A percentile compares a stretch with the other conserved stretches of the same genome.
These are phyloP conservation scores for Rauvolfia tetraphylla DNA, from an alignment of 257 asterid species.

Conservation along the genomic window DNA sequence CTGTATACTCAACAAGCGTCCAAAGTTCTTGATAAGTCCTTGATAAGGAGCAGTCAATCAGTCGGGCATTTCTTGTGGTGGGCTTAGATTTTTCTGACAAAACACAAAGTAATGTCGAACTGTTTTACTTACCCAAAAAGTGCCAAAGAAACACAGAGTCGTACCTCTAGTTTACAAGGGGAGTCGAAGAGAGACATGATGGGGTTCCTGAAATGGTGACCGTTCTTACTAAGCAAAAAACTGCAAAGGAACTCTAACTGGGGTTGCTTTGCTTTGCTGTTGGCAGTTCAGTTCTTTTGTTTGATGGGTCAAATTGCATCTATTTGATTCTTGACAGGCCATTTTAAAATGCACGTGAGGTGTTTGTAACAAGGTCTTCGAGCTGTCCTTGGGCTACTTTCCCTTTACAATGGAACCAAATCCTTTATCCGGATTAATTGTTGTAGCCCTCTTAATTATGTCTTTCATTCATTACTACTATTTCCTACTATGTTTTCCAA, in stretches of 20 bases:
- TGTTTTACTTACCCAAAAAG: neutral
- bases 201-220: neutral
- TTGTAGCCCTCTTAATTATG: neutral
- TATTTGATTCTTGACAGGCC: slow-evolving; percentile 12
- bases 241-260: neutral
- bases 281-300: slow-evolving; percentile 9
- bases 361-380: slow-evolving; percentile 3
- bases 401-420: neutral
- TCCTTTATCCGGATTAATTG: neutral
- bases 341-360: slow-evolving; percentile 20
- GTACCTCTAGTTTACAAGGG: neutral
- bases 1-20: no score
- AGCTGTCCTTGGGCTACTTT: slow-evolving; percentile 1
- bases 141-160: neutral
- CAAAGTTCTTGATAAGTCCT: no score
- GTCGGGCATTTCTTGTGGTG: neutral
- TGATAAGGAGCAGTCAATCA: neutral
- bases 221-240: neutral
- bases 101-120: neutral
- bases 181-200: neutral
- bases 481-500: neutral
- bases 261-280: neutral
- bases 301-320: slow-evolving; percentile 18
- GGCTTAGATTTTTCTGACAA: neutral
- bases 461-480: neutral